These are phyloP conservation scores for Backusella macrospora DNA, from an alignment of 192 early-diverging fungal species.

Conservation along the genomic window DNA sequence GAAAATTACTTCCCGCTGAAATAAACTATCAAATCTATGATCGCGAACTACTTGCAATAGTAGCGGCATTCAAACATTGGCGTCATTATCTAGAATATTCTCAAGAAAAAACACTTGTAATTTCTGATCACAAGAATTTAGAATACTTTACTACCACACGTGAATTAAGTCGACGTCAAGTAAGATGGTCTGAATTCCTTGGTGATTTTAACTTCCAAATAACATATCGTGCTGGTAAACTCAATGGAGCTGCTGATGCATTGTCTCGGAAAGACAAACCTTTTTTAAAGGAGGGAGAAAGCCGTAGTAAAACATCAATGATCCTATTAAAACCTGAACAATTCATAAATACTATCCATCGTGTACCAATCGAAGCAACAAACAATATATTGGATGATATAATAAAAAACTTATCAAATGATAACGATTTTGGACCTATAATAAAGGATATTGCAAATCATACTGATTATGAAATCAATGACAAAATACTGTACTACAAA, in stretches of 20 bases:
- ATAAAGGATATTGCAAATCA: neutral
- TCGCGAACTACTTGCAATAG: conserved; percentile 45
- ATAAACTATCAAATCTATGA: conserved; percentile 45
- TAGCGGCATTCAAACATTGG: conserved; percentile 37
- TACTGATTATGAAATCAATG: neutral
- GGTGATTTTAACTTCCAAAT: neutral
- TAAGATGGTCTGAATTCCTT: neutral
- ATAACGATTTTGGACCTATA: neutral
- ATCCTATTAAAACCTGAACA: neutral
- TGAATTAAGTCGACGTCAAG: neutral
- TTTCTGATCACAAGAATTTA: conserved; percentile 6
- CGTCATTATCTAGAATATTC: conserved; percentile 36
- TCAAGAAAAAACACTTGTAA: conserved; percentile 16
- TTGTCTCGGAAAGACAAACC: neutral
- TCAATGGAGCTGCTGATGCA: neutral
- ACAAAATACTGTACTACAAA: neutral
- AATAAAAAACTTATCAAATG: no score
- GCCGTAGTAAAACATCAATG: neutral
- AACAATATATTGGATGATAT: neutral
- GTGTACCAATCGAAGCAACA: neutral
- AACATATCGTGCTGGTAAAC: neutral
- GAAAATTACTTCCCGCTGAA: conserved; percentile 33
- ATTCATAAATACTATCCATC: neutral
- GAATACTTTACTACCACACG: neutral
- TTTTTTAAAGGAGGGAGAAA: neutral